Conservation (phyloP, 257 asterid species). For the Nicotiana paniculata region DNA sequence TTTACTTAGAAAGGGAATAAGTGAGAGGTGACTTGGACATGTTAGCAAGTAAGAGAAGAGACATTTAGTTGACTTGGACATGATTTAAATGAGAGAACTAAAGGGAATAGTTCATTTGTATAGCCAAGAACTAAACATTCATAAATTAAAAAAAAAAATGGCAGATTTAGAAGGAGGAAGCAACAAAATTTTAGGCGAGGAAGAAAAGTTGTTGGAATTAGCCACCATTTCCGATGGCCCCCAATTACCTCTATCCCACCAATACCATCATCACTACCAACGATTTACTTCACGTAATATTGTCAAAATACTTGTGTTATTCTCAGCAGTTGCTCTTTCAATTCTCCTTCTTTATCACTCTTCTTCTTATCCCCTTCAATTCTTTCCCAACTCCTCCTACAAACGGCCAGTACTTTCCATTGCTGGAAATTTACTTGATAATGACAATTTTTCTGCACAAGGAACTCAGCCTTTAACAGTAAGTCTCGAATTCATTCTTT, state of each 20-base stretch:
- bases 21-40: too few relatives aligned
- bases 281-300: not conserved
- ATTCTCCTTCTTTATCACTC: not conserved
- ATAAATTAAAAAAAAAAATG: not conserved
- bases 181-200: not conserved
- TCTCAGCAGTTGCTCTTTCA: not conserved
- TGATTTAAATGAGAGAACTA: not conserved
- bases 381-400: not conserved
- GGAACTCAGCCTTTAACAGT: not conserved
- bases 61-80: not conserved
- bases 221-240: not conserved
- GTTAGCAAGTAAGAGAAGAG: too few relatives aligned
- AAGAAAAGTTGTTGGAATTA: not conserved
- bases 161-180: not conserved
- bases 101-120: not conserved
- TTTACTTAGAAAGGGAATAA: too few relatives aligned
- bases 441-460: not conserved
- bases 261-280: not conserved
- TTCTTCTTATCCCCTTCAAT: not conserved
- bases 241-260: too few relatives aligned
- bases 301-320: not conserved
- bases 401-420: not conserved
- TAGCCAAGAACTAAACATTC: not conserved
- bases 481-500: not conserved
- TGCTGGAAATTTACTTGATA: not conserved